These are phyloP conservation scores for Vaccinium corymbosum DNA, from an alignment of 148 eudicot genomes.

Conservation along the genomic window DNA sequence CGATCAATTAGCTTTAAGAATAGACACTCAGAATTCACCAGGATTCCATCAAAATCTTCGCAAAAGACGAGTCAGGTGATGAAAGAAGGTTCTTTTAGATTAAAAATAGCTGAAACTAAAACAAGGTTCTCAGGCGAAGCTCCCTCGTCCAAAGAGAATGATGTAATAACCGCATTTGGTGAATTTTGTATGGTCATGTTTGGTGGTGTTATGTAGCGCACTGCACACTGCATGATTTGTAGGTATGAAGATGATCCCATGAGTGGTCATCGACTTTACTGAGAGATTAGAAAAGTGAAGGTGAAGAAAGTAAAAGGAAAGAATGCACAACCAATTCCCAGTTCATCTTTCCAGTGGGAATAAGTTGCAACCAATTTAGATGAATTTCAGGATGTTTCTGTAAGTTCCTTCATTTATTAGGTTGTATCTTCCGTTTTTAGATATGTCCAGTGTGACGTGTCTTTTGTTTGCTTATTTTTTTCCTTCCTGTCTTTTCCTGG, in stretches of 20 bases:
- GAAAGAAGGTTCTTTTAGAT: constrained; percentile 53
- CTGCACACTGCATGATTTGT: constrained; percentile 15
- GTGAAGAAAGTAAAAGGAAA: constrained; percentile 73
- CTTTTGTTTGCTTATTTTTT: neutral
- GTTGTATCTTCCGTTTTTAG: neutral
- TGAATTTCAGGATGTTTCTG: constrained; percentile 89
- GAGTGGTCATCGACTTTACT: constrained; percentile 85
- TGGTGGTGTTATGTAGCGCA: neutral
- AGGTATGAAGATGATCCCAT: constrained; percentile 97
- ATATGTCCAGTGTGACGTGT: neutral
- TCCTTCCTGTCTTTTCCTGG: neutral
- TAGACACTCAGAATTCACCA: constrained; percentile 31
- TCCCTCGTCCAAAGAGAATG: constrained; percentile 17
- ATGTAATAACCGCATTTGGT: constrained; percentile 1
- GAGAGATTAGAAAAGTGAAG: constrained; percentile 77
- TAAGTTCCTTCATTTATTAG: constrained; percentile 39
- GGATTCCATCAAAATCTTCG: constrained; percentile 33
- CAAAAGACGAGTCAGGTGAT: constrained; percentile 29
- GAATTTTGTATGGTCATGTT: neutral
- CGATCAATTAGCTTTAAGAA: constrained; percentile 54
- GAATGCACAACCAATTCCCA: constrained; percentile 63
- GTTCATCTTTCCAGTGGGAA: constrained; percentile 85
- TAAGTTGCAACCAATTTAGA: constrained; percentile 91
- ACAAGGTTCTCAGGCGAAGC: constrained; percentile 31
- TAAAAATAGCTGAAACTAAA: constrained; percentile 31